Evolutionary conservation across 2,329 filamentous ascomycete genomes (phyloP), one percentile per base, ranked within the genome.

Genomic region (Colletotrichum shisoi): DNA sequence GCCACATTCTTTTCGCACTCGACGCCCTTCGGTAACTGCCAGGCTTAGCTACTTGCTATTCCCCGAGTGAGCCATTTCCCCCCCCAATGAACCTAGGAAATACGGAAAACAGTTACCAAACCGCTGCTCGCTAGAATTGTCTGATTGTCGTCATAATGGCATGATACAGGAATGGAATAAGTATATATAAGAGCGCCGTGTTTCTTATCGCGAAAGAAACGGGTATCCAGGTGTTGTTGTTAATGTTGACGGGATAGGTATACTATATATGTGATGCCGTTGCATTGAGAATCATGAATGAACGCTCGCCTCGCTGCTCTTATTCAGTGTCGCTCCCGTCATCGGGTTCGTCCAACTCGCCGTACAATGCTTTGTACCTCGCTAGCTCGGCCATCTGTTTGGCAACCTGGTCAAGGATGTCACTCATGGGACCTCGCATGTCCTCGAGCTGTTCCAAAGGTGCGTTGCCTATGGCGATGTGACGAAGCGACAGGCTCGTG

Each of bases 371-470:
- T 73, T 85, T 88, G 76, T 91, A 89, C 64, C 77, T 79, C 74
- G 87, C 82, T 54, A 93, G 80, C 74, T 93, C 87, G 37, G 82
- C 81, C 65, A 92, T 79, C 74, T 91, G 87, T 37, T 80, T 76
- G 42, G 84, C 79, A 39, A 94, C 81, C 49, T 85, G 84, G 49
- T 81, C 79, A 21, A 96, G 82, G 21, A 97, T 85, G 17, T 89
- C 86, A 12, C 83, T 78, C 85, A 97, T 97, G 3, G 93, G 91
- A 21, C 87, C 90, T 12, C 92, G 88, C 68, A 96, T 86, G 71
- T 92, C 86, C 60, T 91, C 84, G 31, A 96, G 85, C 70, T 84
- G 82, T 51, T 83, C 80, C 56, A 92, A 84, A 1, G 78, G 77
- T 46, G 83, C 86, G 72, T 90, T 87, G 13, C 93, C 92, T 40